Evolutionary conservation across 2,329 filamentous ascomycete genomes (phyloP).

Genomic region (Trichoderma breve): DNA sequence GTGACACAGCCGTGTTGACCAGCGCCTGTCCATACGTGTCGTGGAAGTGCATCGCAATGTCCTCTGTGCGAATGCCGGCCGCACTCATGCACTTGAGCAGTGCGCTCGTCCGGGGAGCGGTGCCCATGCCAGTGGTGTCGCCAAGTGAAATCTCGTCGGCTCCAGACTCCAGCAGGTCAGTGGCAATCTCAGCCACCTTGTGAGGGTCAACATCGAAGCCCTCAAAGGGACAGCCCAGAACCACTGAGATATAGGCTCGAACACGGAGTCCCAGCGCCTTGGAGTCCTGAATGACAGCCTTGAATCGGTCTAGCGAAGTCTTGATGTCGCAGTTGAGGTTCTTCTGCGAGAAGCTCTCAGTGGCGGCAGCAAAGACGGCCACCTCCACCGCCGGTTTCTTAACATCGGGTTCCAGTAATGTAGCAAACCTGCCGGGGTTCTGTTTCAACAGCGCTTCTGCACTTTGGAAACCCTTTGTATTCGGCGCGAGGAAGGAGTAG

Average conservation of each 20-base stretch:
- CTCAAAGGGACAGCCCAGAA: slow-evolving; percentile 76
- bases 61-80: slow-evolving; percentile 66
- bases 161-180: slow-evolving; percentile 74
- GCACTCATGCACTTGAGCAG: slow-evolving; percentile 63
- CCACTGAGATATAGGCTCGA: slow-evolving; percentile 77
- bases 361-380: slow-evolving; percentile 79
- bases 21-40: slow-evolving; percentile 84
- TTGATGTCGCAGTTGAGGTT: slow-evolving; percentile 81
- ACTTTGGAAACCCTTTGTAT: slow-evolving; percentile 67
- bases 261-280: slow-evolving; percentile 66
- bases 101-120: slow-evolving; percentile 65
- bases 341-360: slow-evolving; percentile 74
- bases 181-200: slow-evolving; percentile 64
- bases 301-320: slow-evolving; percentile 69
- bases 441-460: slow-evolving; percentile 54
- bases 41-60: slow-evolving; percentile 82
- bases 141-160: slow-evolving; percentile 88
- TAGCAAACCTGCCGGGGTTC: slow-evolving; percentile 50
- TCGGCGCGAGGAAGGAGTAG: slow-evolving; percentile 80
- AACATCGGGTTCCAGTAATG: slow-evolving; percentile 46
- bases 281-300: slow-evolving; percentile 65
- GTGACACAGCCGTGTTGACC: slow-evolving; percentile 74
- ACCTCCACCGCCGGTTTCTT: slow-evolving; percentile 60
- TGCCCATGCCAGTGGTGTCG: slow-evolving; percentile 90
- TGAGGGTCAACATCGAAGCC: slow-evolving; percentile 63